phyloP scores from a whole-genome alignment of 2,329 filamentous ascomycete genomes.

The Mycosphaerella sp. region DNA sequence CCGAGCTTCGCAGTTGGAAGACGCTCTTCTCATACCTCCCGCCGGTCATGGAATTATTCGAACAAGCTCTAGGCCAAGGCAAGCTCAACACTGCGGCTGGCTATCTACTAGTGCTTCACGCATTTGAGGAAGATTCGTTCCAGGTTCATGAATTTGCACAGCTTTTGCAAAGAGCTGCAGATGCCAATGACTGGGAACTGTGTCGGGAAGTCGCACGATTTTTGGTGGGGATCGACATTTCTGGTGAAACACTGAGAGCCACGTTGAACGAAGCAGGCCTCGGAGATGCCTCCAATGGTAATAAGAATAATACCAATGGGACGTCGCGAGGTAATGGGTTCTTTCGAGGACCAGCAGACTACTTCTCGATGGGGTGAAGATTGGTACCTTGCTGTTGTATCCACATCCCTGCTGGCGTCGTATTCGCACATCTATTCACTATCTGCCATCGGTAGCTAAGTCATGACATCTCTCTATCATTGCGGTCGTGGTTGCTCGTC shows the following conservation, averaged over 20 bases:
- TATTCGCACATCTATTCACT: background rate
- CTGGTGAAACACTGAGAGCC: constrained; percentile 69
- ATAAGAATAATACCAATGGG: background rate
- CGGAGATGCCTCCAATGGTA: constrained; percentile 10
- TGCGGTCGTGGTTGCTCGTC: background rate
- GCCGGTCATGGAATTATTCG: constrained; percentile 84
- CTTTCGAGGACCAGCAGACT: constrained; percentile 8
- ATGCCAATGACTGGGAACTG: constrained; percentile 86
- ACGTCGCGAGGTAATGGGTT: constrained; percentile 1
- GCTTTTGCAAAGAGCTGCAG: constrained; percentile 71
- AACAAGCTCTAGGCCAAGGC: constrained; percentile 78
- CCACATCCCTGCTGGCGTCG: background rate
- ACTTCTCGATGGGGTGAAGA: constrained; percentile 11
- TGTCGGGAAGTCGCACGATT: constrained; percentile 96
- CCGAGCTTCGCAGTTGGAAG: constrained; percentile 88
- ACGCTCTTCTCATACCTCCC: constrained; percentile 89
- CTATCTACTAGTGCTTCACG: constrained; percentile 91
- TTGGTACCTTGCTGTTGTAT: background rate
- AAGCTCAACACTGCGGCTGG: constrained; percentile 92
- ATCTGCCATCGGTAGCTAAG: background rate
- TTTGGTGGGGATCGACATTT: constrained; percentile 83
- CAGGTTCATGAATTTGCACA: constrained; percentile 66
- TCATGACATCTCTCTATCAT: background rate
- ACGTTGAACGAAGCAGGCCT: constrained; percentile 49
- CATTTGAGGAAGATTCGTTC: constrained; percentile 49